Base-by-base conservation (phyloP, 805 yeast species). In the Debaryomyces castellii region DNA sequence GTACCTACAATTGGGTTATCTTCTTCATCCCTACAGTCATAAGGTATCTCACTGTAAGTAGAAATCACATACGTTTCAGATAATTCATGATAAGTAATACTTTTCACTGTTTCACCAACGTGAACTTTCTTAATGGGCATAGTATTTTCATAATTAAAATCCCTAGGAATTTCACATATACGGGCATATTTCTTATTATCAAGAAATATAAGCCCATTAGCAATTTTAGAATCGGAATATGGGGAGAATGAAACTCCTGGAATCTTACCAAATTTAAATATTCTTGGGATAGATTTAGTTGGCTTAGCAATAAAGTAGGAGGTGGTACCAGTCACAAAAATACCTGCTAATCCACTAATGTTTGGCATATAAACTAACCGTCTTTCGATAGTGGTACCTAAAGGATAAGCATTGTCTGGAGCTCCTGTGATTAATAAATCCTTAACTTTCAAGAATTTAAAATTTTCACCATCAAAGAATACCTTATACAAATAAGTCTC, bases 141-240 rank as follows among this genome's bases (percentile, higher is more conserved):
- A 39, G 73, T 76, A 53, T 80, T 79, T 9, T 84, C 80, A 57
- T 82, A 86, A 49, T 76, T 78, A 52, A 74, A 76, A 35, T 63
- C 71, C 39, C 48, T 46, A 17, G 80, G 78, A 17, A 80, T 56
- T 48, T 77, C 74, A 46, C 80, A 73, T 37, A 81, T 76, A 49
- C 95, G 73, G 3, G 92, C 88, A 50, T 82, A 82, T 55, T 82
- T 83, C 21, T 75, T 68, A 48, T 80, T 82, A 62, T 87, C 95
- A 48, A 87, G 82, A 49, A 82, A 83, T 59, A 88, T 83, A 44
- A 89, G 75, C 3, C 87, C 87, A 49, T 76, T 68, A 11, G 53
- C 54, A 10, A 69, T 59, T 35, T 58, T 62, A 1, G 54, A 53
- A 47, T 71, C 71, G 11, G 77, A 71, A 56, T 78, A 81, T 7